phyloP scores from a whole-genome alignment of 1,139 yeast genomes.

The Blastobotrys buckinghamii region DNA sequence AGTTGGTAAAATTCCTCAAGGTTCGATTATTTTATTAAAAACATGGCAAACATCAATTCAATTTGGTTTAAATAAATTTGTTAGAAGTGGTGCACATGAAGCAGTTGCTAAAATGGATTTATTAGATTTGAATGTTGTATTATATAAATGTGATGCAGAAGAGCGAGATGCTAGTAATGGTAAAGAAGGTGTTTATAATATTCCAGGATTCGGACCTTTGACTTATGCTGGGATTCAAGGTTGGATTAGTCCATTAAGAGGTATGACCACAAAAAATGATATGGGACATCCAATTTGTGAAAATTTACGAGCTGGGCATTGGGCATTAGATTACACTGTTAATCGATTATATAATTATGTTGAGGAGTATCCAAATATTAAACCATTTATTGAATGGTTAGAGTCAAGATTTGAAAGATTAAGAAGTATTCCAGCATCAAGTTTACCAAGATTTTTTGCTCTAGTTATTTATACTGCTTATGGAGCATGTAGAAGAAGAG shows the following conservation, averaged over 20 bases:
- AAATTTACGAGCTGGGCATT: slow-evolving; percentile 73
- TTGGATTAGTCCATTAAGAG: slow-evolving; percentile 68
- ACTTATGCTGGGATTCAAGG: slow-evolving; percentile 93
- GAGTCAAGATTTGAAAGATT: slow-evolving; percentile 58
- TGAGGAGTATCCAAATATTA: slow-evolving; percentile 42
- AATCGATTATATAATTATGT: slow-evolving; percentile 56
- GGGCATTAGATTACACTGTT: slow-evolving; percentile 82
- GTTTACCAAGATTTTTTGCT: slow-evolving; percentile 84
- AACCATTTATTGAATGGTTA: slow-evolving; percentile 63
- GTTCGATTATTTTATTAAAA: slow-evolving; percentile 79
- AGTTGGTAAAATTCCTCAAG: slow-evolving; percentile 71
- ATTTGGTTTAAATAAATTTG: slow-evolving; percentile 53
- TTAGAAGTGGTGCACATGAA: slow-evolving; percentile 66
- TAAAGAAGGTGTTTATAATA: slow-evolving; percentile 58
- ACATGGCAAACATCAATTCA: slow-evolving; percentile 58
- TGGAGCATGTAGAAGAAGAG: slow-evolving; percentile 68
- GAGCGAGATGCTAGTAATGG: slow-evolving; percentile 80
- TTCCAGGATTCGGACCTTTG: slow-evolving; percentile 68
- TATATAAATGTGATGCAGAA: slow-evolving; percentile 79
- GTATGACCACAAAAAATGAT: slow-evolving; percentile 62
- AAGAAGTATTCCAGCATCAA: slow-evolving; percentile 63
- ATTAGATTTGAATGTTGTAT: slow-evolving; percentile 65
- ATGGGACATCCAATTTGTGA: slow-evolving; percentile 78
- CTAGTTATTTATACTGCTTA: slow-evolving; percentile 74
- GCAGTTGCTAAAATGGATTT: slow-evolving; percentile 59